A percentile compares a stretch with the other conserved stretches of the same genome.
Conservation (phyloP, 164 flowering plant genomes). For the Macadamia integrifolia region DNA sequence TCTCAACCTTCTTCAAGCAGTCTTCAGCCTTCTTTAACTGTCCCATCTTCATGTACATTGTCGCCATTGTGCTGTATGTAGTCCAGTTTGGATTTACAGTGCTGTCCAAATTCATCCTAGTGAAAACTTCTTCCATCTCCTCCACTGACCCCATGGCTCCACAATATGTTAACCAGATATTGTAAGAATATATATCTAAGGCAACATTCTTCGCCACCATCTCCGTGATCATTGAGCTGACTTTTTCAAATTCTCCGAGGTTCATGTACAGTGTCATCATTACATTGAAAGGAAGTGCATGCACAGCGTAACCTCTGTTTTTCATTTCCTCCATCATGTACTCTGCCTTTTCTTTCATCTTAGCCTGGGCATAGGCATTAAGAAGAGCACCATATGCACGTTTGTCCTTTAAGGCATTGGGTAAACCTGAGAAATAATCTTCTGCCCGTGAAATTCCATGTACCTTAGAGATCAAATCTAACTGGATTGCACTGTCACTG, state of each 20-base stretch:
- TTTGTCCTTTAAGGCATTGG: constrained; percentile 51
- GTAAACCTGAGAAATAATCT: constrained; percentile 49
- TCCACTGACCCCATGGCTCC: constrained; percentile 55
- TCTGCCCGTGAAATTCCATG: constrained; percentile 68
- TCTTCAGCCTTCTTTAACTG: constrained; percentile 55
- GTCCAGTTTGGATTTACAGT: constrained; percentile 71
- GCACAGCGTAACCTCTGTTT: constrained; percentile 39
- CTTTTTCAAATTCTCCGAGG: constrained; percentile 57
- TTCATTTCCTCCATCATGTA: constrained; percentile 37
- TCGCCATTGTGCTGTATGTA: constrained; percentile 81
- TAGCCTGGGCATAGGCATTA: constrained; percentile 60
- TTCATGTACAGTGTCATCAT: constrained; percentile 94
- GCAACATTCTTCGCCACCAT: constrained; percentile 53
- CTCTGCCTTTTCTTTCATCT: constrained; percentile 50
- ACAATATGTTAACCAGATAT: constrained; percentile 76
- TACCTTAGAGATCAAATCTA: constrained; percentile 77
- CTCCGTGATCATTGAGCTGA: constrained; percentile 51
- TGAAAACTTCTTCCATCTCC: constrained; percentile 69
- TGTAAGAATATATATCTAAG: constrained; percentile 74
- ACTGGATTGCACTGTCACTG: constrained; percentile 82
- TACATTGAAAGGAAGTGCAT: constrained; percentile 72
- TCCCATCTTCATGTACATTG: constrained; percentile 61
- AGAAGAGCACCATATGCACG: constrained; percentile 72
- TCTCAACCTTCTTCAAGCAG: constrained; percentile 60
- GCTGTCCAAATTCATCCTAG: constrained; percentile 51